Evolutionary conservation across 352 stramenopile genomes (phyloP), one percentile per base, ranked within the genome.

Genomic region (Globisporangium nagaii): DNA sequence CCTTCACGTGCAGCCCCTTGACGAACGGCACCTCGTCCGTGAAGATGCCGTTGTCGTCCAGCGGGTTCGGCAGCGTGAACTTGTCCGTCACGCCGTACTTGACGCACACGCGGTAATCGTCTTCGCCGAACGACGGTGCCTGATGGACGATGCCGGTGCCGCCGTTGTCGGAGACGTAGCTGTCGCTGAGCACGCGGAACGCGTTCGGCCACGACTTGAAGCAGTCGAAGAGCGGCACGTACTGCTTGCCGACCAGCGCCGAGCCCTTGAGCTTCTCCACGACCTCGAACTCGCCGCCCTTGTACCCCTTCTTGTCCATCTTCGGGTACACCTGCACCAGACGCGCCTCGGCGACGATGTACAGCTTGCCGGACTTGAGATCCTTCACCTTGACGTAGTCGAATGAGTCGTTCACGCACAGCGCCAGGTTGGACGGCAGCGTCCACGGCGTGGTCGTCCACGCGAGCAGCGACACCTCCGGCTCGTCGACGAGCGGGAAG

Each of bases 391-490:
- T 98, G 32, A 99, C 86, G 74, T 99, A 99, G 62, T 97, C 82
- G 31, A 99, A 90, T 3, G 84, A 63, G 9, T 93, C 86, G 70
- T 99, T 98, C 17, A 99, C 97, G 58, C 96, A 99, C 2, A 99
- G 65, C 30, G 96, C 96, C 65, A 99, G 73, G 84, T 99, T 99
- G 62, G 86, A 97, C 10, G 97, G 97, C 25, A 99, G 72, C 9
- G 97, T 99, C 97, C 97, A 99, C 0, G 97, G 97, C n/a, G 97
- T 99, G 12, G 97, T 99, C 19, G 97, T 99, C 97, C 97, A 99
- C 2, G 96, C 96, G 25, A 98, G 74, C 9, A 99, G 61, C 47
- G 90, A 81, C n/a, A 87, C 84, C 3, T 88, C 65, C 0, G 74
- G 70, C 24, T 98, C 91, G 27, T 92, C 86, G 2, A 86, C 68